Conservation (phyloP, 1,139 yeast genomes). For the Nakaseomyces uthaithaninus region DNA sequence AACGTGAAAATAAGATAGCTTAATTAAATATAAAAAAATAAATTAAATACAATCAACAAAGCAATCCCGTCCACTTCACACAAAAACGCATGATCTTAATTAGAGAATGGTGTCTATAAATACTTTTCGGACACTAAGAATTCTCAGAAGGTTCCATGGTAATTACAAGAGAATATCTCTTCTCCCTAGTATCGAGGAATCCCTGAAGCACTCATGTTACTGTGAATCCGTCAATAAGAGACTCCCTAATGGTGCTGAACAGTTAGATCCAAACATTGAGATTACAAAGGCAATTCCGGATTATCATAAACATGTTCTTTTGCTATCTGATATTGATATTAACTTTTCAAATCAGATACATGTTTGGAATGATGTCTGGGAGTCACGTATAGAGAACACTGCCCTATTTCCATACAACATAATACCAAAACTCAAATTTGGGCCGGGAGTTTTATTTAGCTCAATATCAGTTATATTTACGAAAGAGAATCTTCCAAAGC, state of each 20-base stretch:
- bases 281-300: conserved; percentile 4
- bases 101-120: not conserved
- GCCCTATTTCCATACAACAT: not conserved
- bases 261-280: conserved; percentile 3
- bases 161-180: not conserved
- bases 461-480: not conserved
- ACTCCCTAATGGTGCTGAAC: conserved; percentile 4
- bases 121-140: not conserved
- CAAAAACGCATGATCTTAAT: too few relatives aligned
- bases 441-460: conserved; percentile 6
- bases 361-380: conserved; percentile 3
- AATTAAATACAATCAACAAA: too few relatives aligned
- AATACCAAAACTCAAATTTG: conserved; percentile 2
- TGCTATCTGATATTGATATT: conserved; percentile 4
- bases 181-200: not conserved
- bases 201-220: not conserved
- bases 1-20: too few relatives aligned
- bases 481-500: not conserved
- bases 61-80: too few relatives aligned
- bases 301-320: conserved; percentile 6
- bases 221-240: conserved; percentile 4
- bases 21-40: too few relatives aligned
- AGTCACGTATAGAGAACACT: conserved; percentile 1
- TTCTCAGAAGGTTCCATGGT: not conserved
- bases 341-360: not conserved